A percentile compares a stretch with the other conserved stretches of the same genome.
These are phyloP conservation scores for Pythium guiyangense DNA, from an alignment of 352 stramenopile genomes.

Conservation along the genomic window DNA sequence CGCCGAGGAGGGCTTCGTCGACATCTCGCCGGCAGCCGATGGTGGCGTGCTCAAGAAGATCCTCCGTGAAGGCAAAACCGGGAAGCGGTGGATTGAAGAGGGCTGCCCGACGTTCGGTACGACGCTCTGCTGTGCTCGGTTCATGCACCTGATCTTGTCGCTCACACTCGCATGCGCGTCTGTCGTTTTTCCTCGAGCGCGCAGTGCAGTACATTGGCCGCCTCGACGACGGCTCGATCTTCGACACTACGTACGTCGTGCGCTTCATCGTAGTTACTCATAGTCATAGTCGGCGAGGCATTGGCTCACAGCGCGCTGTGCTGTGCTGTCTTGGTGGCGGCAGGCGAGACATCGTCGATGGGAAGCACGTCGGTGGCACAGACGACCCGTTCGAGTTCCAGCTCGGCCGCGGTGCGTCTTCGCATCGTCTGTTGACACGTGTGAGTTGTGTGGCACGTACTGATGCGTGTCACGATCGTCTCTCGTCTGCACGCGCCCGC, in stretches of 20 bases:
- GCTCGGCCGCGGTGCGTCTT: constrained; percentile 54
- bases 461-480: not conserved
- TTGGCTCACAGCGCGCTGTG: not conserved
- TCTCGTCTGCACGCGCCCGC: not conserved
- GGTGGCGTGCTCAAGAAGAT: constrained; percentile 83
- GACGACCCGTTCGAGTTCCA: constrained; percentile 86
- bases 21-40: constrained; percentile 73
- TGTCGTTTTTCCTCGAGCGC: not conserved
- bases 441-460: not conserved
- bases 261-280: not conserved
- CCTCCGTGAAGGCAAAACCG: constrained; percentile 48
- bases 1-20: constrained; percentile 68
- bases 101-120: constrained; percentile 76
- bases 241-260: constrained; percentile 70
- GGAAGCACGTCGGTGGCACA: constrained; percentile 77
- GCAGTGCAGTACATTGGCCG: constrained; percentile 82
- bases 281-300: not conserved
- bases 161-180: not conserved
- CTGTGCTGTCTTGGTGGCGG: not conserved
- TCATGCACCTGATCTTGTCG: not conserved
- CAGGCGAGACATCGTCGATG: constrained; percentile 78
- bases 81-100: constrained; percentile 61
- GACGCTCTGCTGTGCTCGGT: not conserved
- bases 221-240: constrained; percentile 81
- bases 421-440: not conserved